Percentiles rank a stretch among this genome's conserved stretches.
Conservation (phyloP, 2,329 filamentous ascomycete genomes). For the Thielaviopsis punctulata region DNA sequence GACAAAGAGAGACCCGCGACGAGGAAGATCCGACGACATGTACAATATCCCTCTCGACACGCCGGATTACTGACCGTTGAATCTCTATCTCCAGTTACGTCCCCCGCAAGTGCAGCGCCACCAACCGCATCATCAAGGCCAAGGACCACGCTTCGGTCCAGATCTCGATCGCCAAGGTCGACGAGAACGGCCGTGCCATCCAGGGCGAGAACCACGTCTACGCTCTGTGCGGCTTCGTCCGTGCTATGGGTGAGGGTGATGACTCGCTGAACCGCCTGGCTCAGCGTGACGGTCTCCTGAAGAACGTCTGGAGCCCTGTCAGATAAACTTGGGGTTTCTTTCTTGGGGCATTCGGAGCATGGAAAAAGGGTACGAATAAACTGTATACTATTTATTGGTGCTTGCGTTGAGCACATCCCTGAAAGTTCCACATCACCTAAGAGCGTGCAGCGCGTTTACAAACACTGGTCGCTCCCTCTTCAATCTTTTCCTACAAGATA, state of each 20-base stretch:
- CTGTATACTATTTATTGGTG: slow-evolving; percentile 1
- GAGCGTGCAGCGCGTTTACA: background rate
- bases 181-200: slow-evolving; percentile 89
- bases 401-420: background rate
- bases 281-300: slow-evolving; percentile 91
- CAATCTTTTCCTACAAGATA: background rate
- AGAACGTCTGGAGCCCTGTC: slow-evolving; percentile 82
- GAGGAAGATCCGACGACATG: background rate
- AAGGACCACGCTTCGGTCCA: slow-evolving; percentile 99
- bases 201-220: slow-evolving; percentile 96
- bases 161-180: slow-evolving; percentile 92
- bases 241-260: slow-evolving; percentile 94
- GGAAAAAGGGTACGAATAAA: slow-evolving; percentile 11
- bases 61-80: slow-evolving; percentile 16
- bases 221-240: slow-evolving; percentile 92
- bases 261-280: slow-evolving; percentile 90
- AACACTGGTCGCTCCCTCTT: slow-evolving; percentile 2
- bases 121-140: slow-evolving; percentile 99
- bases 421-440: background rate
- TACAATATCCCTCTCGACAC: background rate
- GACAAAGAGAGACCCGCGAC: background rate
- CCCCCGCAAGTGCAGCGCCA: slow-evolving; percentile 96
- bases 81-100: slow-evolving; percentile 55
- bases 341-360: slow-evolving; percentile 9
- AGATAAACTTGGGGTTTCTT: slow-evolving; percentile 29